Conservation (phyloP, 495 filamentous ascomycete genomes). For the Penicillium silybi region DNA sequence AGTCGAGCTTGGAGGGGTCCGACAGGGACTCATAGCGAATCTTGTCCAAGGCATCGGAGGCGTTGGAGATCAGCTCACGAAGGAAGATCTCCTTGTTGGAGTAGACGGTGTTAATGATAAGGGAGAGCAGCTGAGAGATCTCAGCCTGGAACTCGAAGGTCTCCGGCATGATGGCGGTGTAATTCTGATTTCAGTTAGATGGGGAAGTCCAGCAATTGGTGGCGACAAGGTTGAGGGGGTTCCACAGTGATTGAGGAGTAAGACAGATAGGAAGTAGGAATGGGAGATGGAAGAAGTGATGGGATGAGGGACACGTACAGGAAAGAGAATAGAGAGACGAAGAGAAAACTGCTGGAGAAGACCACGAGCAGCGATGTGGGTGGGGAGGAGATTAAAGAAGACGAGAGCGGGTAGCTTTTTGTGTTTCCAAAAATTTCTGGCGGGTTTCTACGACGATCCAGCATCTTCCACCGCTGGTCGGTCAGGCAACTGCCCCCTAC, state of each 20-base stretch:
- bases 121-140: constrained; percentile 98
- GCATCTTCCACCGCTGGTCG: constrained; percentile 40
- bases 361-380: neutral
- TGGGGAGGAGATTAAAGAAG: constrained; percentile 3
- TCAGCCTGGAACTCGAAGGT: constrained; percentile 99
- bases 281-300: neutral
- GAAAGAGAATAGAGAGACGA: constrained; percentile 3
- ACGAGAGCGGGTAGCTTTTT: constrained; percentile 23
- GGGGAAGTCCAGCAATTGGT: neutral
- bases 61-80: constrained; percentile 95
- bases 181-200: neutral
- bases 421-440: constrained; percentile 34
- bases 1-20: constrained; percentile 93
- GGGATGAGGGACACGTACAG: neutral
- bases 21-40: constrained; percentile 98
- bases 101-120: constrained; percentile 99
- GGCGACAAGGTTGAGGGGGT: constrained; percentile 1
- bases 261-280: neutral
- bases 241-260: neutral
- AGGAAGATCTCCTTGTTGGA: constrained; percentile 99
- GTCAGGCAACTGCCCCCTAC: constrained; percentile 18
- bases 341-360: constrained; percentile 12
- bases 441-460: constrained; percentile 45
- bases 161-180: constrained; percentile 71
- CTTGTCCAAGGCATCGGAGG: constrained; percentile 98